Percentiles rank a stretch among this genome's conserved stretches.
phyloP scores from a whole-genome alignment of 2,329 filamentous ascomycete species.

The Sclerotinia sclerotiorum region DNA sequence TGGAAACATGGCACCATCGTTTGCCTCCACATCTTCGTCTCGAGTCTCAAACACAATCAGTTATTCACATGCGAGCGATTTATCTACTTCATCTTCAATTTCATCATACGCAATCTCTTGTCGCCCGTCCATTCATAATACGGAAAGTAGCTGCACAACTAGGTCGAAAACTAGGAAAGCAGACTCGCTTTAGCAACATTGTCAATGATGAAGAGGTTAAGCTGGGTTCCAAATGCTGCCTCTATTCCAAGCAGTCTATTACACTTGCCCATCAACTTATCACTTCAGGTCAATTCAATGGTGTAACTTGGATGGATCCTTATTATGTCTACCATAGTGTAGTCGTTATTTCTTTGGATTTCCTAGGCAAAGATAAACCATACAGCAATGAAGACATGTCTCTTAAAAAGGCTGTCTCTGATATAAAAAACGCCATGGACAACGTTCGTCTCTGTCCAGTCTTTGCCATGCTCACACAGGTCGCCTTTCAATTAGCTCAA shows the following conservation, averaged over 20 bases:
- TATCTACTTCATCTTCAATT: conserved; percentile 38
- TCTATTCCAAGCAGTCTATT: conserved; percentile 32
- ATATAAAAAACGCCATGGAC: conserved; percentile 34
- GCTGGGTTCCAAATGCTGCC: conserved; percentile 34
- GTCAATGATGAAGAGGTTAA: conserved; percentile 35
- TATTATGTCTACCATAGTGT: conserved; percentile 39
- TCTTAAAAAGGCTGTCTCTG: conserved; percentile 35
- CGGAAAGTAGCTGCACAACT: conserved; percentile 37
- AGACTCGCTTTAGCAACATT: conserved; percentile 35
- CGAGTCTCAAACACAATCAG: conserved; percentile 27
- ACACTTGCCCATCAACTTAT: conserved; percentile 34
- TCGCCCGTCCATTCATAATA: conserved; percentile 37
- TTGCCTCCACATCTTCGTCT: conserved; percentile 33
- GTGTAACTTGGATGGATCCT: conserved; percentile 37
- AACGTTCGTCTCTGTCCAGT: conserved; percentile 36
- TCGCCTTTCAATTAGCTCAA: conserved; percentile 37
- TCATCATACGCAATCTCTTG: conserved; percentile 36
- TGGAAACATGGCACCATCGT: conserved; percentile 36
- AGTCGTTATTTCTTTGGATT: conserved; percentile 38
- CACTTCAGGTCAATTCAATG: conserved; percentile 34
- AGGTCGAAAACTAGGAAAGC: conserved; percentile 34
- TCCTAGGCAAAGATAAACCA: conserved; percentile 35
- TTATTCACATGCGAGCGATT: conserved; percentile 36
- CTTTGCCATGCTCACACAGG: conserved; percentile 37
- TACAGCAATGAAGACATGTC: conserved; percentile 36